These are phyloP conservation scores for Dactylonectria macrodidyma DNA, from an alignment of 2,329 filamentous ascomycete species.

Conservation along the genomic window DNA sequence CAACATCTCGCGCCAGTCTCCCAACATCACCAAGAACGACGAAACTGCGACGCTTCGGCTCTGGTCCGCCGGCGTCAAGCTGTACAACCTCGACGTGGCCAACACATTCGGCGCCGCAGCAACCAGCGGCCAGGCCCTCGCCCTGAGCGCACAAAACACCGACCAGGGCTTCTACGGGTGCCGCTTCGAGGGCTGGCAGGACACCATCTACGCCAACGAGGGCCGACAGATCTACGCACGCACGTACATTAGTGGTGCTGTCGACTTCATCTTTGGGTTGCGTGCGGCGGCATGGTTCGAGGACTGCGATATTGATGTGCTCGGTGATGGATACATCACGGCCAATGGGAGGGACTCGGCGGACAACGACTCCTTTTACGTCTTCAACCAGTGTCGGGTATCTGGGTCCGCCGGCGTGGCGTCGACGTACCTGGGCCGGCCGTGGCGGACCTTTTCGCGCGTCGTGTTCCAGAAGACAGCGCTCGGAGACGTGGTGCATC, in stretches of 20 bases:
- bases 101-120: conserved; percentile 3
- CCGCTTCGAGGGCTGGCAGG: conserved; percentile 9
- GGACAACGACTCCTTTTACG: conserved; percentile 7
- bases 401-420: not conserved
- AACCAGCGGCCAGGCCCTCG: not conserved
- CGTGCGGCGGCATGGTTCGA: conserved; percentile 10
- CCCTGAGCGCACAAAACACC: conserved; percentile 4
- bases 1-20: conserved; percentile 8
- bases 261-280: conserved; percentile 14
- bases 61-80: conserved; percentile 4
- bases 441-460: conserved; percentile 8
- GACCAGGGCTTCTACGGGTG: conserved; percentile 11
- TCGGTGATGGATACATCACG: conserved; percentile 3
- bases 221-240: conserved; percentile 5
- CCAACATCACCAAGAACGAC: not conserved
- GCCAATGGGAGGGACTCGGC: conserved; percentile 1
- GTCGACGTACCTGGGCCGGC: conserved; percentile 12
- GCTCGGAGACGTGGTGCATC: conserved; percentile 5
- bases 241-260: conserved; percentile 12
- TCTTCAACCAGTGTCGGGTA: conserved; percentile 9
- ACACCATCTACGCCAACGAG: conserved; percentile 18
- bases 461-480: conserved; percentile 7
- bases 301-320: not conserved
- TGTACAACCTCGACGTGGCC: conserved; percentile 15
- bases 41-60: not conserved